Conservation (phyloP, 371 early-diverging fungal species). For the Syncephalastrum sp. region DNA sequence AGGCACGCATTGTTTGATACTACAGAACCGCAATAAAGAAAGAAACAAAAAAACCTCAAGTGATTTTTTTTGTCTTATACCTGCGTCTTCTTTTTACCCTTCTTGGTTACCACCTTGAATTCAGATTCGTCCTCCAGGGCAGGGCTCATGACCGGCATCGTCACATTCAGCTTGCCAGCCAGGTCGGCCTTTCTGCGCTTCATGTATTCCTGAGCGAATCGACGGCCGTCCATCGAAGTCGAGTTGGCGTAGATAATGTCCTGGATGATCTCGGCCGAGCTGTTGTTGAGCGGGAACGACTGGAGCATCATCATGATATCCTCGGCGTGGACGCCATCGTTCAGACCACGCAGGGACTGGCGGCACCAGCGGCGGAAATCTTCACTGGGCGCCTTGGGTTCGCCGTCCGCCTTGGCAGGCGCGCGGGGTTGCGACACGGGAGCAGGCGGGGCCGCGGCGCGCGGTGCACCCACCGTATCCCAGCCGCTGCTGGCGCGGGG, state of each 20-base stretch:
- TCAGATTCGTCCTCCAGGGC: conserved; percentile 22
- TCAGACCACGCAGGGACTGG: conserved; percentile 64
- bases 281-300: conserved; percentile 73
- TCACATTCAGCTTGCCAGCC: conserved; percentile 50
- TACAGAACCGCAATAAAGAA: not conserved
- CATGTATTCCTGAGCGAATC: conserved; percentile 81
- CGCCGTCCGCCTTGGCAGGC: conserved; percentile 22
- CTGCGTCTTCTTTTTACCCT: conserved; percentile 45
- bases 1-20: no score
- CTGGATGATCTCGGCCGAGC: conserved; percentile 75
- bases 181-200: conserved; percentile 74
- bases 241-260: conserved; percentile 81
- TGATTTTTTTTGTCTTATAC: not conserved
- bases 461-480: conserved; percentile 28
- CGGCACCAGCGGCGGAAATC: conserved; percentile 80
- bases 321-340: conserved; percentile 64
- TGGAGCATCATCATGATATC: conserved; percentile 79
- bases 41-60: not conserved
- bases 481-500: conserved; percentile 21
- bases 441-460: conserved; percentile 13
- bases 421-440: conserved; percentile 18
- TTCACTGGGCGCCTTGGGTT: conserved; percentile 59
- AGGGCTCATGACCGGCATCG: conserved; percentile 22
- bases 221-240: conserved; percentile 70
- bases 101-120: conserved; percentile 60